Evolutionary conservation across 495 filamentous ascomycete genomes (phyloP).

Genomic region (Bacidia gigantensis): DNA sequence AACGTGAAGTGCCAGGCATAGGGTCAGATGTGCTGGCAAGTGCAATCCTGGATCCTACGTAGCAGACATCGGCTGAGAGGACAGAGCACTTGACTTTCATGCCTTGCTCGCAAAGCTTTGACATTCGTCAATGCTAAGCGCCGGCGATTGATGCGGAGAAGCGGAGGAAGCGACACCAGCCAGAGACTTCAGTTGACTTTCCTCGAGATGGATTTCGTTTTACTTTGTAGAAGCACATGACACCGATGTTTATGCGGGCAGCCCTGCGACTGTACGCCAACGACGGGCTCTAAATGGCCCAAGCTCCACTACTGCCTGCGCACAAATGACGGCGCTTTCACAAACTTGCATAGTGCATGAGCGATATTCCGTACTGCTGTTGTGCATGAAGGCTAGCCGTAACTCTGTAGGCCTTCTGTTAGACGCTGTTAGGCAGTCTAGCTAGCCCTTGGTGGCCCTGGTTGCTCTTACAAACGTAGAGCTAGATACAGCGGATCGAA

Average conservation of each 20-base stretch:
- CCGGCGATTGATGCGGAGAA: neutral
- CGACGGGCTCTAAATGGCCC: neutral
- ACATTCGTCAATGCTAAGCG: conserved; percentile 1
- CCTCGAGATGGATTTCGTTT: neutral
- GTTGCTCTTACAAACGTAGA: neutral
- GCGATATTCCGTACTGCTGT: neutral
- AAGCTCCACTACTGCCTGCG: neutral
- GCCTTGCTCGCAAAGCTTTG: neutral
- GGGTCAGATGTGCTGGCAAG: neutral
- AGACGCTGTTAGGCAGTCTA: neutral
- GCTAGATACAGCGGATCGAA: neutral
- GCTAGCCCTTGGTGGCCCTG: neutral
- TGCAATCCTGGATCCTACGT: neutral
- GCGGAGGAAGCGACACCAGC: neutral
- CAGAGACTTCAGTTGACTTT: no score
- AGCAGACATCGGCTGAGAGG: neutral
- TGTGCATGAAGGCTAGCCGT: neutral
- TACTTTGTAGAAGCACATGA: conserved; percentile 4
- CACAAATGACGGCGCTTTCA: neutral
- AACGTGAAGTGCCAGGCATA: no score
- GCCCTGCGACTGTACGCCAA: neutral
- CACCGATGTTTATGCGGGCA: conserved; percentile 3
- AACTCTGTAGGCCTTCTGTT: neutral
- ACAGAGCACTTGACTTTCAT: neutral
- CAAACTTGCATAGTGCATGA: neutral